Percentiles rank a stretch among this genome's conserved stretches.
These are phyloP conservation scores for Malassezia globosa DNA, from an alignment of 1,284 basidiomycete species.

Conservation along the genomic window DNA sequence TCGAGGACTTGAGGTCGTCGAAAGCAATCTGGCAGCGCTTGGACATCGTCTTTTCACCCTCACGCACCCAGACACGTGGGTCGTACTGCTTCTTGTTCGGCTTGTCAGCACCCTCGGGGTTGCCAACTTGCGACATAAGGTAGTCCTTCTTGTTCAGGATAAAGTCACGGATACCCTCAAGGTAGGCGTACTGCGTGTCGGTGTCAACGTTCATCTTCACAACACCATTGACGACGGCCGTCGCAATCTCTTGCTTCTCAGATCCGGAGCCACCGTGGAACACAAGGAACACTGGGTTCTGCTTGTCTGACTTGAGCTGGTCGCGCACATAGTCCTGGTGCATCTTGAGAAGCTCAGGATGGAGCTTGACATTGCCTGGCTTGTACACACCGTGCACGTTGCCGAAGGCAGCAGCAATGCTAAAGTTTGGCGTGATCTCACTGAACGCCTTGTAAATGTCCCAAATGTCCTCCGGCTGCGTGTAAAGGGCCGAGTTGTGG, in stretches of 20 bases:
- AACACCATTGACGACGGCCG: slow-evolving; percentile 76
- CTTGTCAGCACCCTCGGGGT: slow-evolving; percentile 45
- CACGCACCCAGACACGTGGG: slow-evolving; percentile 84
- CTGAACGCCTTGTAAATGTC: slow-evolving; percentile 77
- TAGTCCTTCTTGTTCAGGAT: slow-evolving; percentile 47
- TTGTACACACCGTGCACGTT: slow-evolving; percentile 64
- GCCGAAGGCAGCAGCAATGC: slow-evolving; percentile 89
- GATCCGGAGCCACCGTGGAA: slow-evolving; percentile 99
- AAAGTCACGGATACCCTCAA: slow-evolving; percentile 59
- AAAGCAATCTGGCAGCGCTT: slow-evolving; percentile 85
- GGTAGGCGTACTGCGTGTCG: slow-evolving; percentile 87
- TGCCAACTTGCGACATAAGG: slow-evolving; percentile 44
- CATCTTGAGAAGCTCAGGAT: slow-evolving; percentile 80
- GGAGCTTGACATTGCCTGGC: slow-evolving; percentile 60
- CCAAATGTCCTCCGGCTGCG: slow-evolving; percentile 83
- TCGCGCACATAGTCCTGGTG: slow-evolving; percentile 72
- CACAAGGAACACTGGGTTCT: slow-evolving; percentile 74
- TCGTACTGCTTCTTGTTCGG: slow-evolving; percentile 48
- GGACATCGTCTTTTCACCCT: slow-evolving; percentile 88
- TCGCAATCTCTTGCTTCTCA: slow-evolving; percentile 86
- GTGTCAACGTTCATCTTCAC: slow-evolving; percentile 48
- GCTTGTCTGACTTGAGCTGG: slow-evolving; percentile 57
- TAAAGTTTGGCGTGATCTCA: slow-evolving; percentile 84
- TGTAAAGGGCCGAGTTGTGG: slow-evolving; percentile 89
- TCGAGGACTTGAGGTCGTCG: slow-evolving; percentile 60